Conservation (phyloP, 208 protist species). For the Leishmania aethiopica region DNA sequence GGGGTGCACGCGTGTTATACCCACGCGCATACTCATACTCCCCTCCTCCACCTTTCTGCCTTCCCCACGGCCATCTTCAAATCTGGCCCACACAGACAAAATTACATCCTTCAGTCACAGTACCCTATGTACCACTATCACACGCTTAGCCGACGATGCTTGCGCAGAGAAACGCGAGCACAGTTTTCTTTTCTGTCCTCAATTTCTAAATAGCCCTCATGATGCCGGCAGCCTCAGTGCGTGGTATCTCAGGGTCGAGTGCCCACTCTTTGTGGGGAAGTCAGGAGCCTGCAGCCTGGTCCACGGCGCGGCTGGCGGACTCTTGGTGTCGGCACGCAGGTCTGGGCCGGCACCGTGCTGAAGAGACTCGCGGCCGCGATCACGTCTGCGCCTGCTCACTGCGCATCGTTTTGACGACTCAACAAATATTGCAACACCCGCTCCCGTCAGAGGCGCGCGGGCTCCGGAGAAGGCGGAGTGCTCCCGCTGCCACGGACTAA, state of each 20-base stretch:
- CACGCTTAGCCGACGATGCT: neutral
- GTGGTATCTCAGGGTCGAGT: neutral
- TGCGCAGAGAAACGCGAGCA: neutral
- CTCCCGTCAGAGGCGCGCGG: neutral
- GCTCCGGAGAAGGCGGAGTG: too few species aligned
- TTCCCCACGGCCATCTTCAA: neutral
- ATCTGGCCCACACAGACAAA: neutral
- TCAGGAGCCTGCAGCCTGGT: neutral
- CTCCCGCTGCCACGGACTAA: too few species aligned
- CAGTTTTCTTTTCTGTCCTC: neutral
- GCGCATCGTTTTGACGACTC: neutral
- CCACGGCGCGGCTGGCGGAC: neutral
- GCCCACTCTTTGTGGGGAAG: neutral
- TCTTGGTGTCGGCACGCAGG: neutral
- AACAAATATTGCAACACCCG: neutral
- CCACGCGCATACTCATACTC: neutral
- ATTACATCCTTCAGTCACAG: neutral
- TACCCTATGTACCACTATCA: neutral
- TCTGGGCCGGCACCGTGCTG: neutral
- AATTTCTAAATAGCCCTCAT: neutral
- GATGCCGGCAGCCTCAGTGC: neutral
- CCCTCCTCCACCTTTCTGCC: neutral
- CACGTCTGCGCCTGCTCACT: neutral
- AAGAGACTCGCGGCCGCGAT: neutral
- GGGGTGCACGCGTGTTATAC: neutral